Percentiles rank a stretch among this genome's conserved stretches.
phyloP scores from a whole-genome alignment of 1,139 yeast species.

The Pneumocystis jirovecii region DNA sequence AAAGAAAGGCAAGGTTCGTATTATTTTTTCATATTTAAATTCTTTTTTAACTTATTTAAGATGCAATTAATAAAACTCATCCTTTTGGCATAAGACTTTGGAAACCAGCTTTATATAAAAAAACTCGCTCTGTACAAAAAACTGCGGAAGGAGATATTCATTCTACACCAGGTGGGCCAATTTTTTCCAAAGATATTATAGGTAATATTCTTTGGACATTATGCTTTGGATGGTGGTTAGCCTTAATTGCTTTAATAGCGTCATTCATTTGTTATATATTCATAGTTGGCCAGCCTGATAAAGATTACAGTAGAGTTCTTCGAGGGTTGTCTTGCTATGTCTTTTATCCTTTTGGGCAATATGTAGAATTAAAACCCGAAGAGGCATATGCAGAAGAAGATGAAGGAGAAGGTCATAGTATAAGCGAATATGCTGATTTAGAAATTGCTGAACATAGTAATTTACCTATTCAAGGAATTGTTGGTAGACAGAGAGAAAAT shows the following conservation, averaged over 20 bases:
- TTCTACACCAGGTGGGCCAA: constrained; percentile 50
- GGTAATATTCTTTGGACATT: constrained; percentile 16
- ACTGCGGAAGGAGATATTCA: constrained; percentile 92
- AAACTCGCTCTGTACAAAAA: constrained; percentile 76
- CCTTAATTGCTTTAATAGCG: constrained; percentile 26
- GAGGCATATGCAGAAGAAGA: constrained; percentile 76
- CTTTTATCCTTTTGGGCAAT: constrained; percentile 77
- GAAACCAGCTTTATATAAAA: constrained; percentile 95
- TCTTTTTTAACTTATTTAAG: constrained; percentile 33
- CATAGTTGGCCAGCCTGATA: constrained; percentile 29
- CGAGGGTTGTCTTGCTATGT: constrained; percentile 55
- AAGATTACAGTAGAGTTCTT: constrained; percentile 46
- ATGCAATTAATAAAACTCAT: constrained; percentile 90
- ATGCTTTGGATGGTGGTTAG: constrained; percentile 13
- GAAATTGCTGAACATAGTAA: constrained; percentile 1
- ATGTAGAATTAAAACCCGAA: constrained; percentile 64
- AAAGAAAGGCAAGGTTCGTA: neutral
- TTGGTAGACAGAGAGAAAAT: neutral
- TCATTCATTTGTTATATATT: constrained; percentile 30
- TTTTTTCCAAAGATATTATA: constrained; percentile 23
- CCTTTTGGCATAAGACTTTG: constrained; percentile 97
- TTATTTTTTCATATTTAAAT: neutral
- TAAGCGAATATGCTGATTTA: constrained; percentile 45
- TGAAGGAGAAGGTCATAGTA: constrained; percentile 71
- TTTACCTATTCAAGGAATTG: neutral